Percentiles rank a stretch among this genome's conserved stretches.
Conservation (phyloP, 2,329 filamentous ascomycete genomes). For the Aspergillus fijiensis region DNA sequence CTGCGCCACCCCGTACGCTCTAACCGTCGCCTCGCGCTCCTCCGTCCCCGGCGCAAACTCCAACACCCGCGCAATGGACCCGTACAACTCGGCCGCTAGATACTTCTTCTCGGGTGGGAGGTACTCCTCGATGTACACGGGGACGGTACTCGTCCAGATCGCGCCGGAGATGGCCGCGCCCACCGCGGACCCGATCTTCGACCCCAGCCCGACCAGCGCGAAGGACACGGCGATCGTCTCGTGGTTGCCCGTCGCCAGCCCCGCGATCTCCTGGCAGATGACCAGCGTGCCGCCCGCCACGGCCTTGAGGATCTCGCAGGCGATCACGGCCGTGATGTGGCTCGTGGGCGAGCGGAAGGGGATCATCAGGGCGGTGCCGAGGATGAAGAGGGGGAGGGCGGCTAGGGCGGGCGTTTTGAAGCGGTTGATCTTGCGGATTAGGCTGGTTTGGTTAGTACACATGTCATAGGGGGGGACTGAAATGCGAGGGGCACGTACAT, state of each 20-base stretch:
- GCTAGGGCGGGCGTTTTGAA: constrained; percentile 23
- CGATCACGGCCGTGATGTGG: constrained; percentile 18
- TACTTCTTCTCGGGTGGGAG: constrained; percentile 18
- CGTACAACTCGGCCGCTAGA: constrained; percentile 20
- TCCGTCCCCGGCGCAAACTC: constrained; percentile 43
- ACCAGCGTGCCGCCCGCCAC: constrained; percentile 22
- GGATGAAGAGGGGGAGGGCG: constrained; percentile 22
- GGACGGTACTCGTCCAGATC: constrained; percentile 26
- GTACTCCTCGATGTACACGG: constrained; percentile 15
- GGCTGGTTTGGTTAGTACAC: not conserved
- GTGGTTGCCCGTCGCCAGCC: constrained; percentile 23
- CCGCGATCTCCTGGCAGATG: constrained; percentile 24
- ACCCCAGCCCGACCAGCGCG: constrained; percentile 23
- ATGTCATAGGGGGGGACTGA: too few species aligned
- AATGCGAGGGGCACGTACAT: constrained; percentile 1
- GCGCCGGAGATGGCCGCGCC: constrained; percentile 25
- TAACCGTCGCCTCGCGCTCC: constrained; percentile 45
- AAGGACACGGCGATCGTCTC: constrained; percentile 25
- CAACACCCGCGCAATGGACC: constrained; percentile 15
- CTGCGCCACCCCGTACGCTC: constrained; percentile 51
- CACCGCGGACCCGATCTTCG: constrained; percentile 22
- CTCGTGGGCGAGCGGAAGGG: constrained; percentile 23
- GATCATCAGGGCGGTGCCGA: constrained; percentile 25
- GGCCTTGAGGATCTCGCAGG: constrained; percentile 25
- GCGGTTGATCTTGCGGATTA: constrained; percentile 19